phyloP scores from a whole-genome alignment of 2,329 filamentous ascomycete genomes.

The Ascocoryne sarcoides region DNA sequence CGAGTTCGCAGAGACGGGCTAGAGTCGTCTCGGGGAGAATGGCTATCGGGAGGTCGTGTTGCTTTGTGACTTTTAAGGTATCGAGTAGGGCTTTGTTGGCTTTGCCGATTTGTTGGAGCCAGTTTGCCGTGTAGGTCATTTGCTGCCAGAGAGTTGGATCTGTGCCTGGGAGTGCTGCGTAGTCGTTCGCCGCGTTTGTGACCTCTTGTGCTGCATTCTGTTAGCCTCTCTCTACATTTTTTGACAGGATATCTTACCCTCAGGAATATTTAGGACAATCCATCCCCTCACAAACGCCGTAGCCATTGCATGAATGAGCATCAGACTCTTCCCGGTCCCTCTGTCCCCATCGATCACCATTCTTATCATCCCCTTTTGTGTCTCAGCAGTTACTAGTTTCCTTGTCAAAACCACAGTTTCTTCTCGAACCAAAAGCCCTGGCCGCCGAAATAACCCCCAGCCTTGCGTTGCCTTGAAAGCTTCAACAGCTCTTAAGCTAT shows the following conservation, averaged over 20 bases:
- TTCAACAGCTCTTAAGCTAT: slow-evolving; percentile 73
- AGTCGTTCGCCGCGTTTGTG: slow-evolving; percentile 71
- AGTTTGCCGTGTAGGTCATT: slow-evolving; percentile 63
- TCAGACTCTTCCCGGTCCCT: slow-evolving; percentile 76
- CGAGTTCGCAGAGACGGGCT: slow-evolving; percentile 56
- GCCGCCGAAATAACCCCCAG: slow-evolving; percentile 79
- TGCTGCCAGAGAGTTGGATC: slow-evolving; percentile 61
- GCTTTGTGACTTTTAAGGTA: slow-evolving; percentile 37
- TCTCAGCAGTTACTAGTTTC: slow-evolving; percentile 48
- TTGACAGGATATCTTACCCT: slow-evolving; percentile 50
- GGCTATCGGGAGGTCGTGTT: slow-evolving; percentile 43
- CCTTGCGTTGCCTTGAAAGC: slow-evolving; percentile 86
- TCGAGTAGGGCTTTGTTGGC: slow-evolving; percentile 62
- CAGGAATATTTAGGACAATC: slow-evolving; percentile 82
- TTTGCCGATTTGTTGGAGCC: slow-evolving; percentile 63
- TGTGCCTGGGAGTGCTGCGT: slow-evolving; percentile 57
- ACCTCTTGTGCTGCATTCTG: slow-evolving; percentile 61
- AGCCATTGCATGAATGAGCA: slow-evolving; percentile 74
- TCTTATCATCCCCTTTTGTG: slow-evolving; percentile 46
- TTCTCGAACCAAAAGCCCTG: slow-evolving; percentile 66
- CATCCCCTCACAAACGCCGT: slow-evolving; percentile 76
- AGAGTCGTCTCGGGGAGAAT: slow-evolving; percentile 53
- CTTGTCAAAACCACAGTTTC: slow-evolving; percentile 68
- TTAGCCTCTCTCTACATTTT: slow-evolving; percentile 11
- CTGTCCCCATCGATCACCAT: slow-evolving; percentile 65